These are phyloP conservation scores for Pleurotus giganteus DNA, from an alignment of 768 basidiomycete species.

Conservation along the genomic window DNA sequence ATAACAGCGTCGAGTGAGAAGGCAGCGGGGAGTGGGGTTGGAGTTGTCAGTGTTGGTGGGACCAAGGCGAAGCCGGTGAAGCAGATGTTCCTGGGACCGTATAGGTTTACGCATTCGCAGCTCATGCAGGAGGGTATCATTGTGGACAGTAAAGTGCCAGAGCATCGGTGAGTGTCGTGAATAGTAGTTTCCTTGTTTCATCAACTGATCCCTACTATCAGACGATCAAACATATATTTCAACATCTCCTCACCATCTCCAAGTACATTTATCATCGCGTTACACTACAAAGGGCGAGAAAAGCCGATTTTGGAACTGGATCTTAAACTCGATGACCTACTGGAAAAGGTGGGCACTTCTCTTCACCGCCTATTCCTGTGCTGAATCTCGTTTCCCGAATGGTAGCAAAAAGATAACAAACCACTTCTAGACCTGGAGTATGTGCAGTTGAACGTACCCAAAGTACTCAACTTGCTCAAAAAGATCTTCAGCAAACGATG, in stretches of 20 bases:
- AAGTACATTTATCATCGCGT: conserved; percentile 96
- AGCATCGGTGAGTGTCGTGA: conserved; percentile 69
- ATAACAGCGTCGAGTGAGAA: conserved; percentile 86
- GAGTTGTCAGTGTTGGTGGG: conserved; percentile 92
- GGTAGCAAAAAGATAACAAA: conserved; percentile 97
- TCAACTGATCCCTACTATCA: conserved; percentile 25
- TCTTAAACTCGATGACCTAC: conserved; percentile 93
- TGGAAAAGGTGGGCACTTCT: conserved; percentile 79
- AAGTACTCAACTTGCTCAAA: conserved; percentile 86
- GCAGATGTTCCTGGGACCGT: conserved; percentile 87
- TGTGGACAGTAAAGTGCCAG: conserved; percentile 97
- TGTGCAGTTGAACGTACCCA: conserved; percentile 93
- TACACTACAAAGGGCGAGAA: conserved; percentile 98
- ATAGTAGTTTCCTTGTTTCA: neutral
- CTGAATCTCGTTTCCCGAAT: conserved; percentile 9
- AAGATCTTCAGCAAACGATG: conserved; percentile 90
- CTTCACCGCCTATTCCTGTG: conserved; percentile 1
- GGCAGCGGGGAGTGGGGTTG: conserved; percentile 81
- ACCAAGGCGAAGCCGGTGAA: conserved; percentile 93
- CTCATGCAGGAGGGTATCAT: conserved; percentile 99
- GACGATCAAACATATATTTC: conserved; percentile 97
- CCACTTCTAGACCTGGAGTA: conserved; percentile 95
- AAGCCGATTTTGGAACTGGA: conserved; percentile 99
- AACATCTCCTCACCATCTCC: conserved; percentile 97
- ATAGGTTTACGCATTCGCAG: conserved; percentile 96